These are phyloP conservation scores for Penicillium goetzii DNA, from an alignment of 495 filamentous ascomycete species.

Conservation along the genomic window DNA sequence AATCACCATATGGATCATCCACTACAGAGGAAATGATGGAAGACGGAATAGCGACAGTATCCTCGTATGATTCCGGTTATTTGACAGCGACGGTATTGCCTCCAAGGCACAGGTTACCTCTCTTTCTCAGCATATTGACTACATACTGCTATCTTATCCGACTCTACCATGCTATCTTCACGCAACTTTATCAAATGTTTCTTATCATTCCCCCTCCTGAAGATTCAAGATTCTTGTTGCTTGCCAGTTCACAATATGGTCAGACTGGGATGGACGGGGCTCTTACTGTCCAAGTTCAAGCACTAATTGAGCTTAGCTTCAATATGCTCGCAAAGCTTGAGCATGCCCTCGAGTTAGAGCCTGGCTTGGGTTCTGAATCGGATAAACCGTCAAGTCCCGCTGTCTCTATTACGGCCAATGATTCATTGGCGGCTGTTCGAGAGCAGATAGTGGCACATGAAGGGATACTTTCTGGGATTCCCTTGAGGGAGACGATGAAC, in stretches of 20 bases:
- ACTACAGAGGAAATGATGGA: neutral
- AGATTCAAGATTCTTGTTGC: slow-evolving; percentile 14
- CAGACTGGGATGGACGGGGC: slow-evolving; percentile 23
- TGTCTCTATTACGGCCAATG: neutral
- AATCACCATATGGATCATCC: neutral
- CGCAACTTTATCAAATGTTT: slow-evolving; percentile 25
- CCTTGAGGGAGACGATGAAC: slow-evolving; percentile 27
- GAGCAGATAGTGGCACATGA: slow-evolving; percentile 26
- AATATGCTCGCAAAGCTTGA: slow-evolving; percentile 25
- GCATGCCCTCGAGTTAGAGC: slow-evolving; percentile 11
- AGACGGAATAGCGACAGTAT: slow-evolving; percentile 8
- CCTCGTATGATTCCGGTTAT: slow-evolving; percentile 20
- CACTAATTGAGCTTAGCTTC: slow-evolving; percentile 23
- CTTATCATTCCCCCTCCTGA: slow-evolving; percentile 25
- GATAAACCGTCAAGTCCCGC: neutral
- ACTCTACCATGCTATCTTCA: slow-evolving; percentile 27
- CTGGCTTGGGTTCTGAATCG: neutral
- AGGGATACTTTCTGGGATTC: slow-evolving; percentile 4
- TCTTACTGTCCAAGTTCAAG: slow-evolving; percentile 19
- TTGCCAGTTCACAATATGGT: slow-evolving; percentile 21
- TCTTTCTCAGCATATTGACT: slow-evolving; percentile 20
- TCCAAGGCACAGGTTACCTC: slow-evolving; percentile 13
- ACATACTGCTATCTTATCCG: slow-evolving; percentile 24
- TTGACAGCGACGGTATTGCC: slow-evolving; percentile 1
- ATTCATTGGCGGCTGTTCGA: slow-evolving; percentile 14